Base-by-base conservation (phyloP, 768 basidiomycete genomes). In the Fibroporia radiculosa region DNA sequence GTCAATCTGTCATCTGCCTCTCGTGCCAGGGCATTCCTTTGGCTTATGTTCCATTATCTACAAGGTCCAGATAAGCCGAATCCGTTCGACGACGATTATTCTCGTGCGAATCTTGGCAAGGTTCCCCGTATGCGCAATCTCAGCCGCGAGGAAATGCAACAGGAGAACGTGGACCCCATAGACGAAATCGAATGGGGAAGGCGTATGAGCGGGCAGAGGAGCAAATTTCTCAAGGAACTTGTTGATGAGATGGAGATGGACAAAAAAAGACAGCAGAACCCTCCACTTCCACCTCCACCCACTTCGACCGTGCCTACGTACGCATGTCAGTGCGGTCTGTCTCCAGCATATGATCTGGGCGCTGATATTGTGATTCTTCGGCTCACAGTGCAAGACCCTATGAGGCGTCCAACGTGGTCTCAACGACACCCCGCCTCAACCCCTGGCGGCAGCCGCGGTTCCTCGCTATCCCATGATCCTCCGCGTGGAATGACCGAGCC, bases 11-110 rank as follows among this genome's bases (percentile, higher is more conserved):
- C 82, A 10, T 88, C 90, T 2, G 62, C 62, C 3, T 81, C 84
- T 50, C 83, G 92, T 24, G 88, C 85, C 4, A 69, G 68, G 45
- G 85, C 80, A 3, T 89, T 95, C 61, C 72, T 95, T 23, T 91
- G 87, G 84, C 71, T 91, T 45, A 65, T 90, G 39, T 91, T 78
- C 62, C 73, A 87, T 57, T 91, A 93, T 61, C 69, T 93, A 51
- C 88, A 92, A 62, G 71, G 70, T 26, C 70, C 75, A 1, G 68
- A 72, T 27, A 61, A 67, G 10, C 63, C 72, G n/a, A 92, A 90
- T 60, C 84, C 88, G 4, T 92, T 85, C 59, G 75, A 78, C 42
- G 82, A 87, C 56, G 74, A 78, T 14, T 78, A 78, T 60, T 74
- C 82, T 12, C 64, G 66, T 27, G 57, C 60, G 48, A 63, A 82